Evolutionary conservation across 2,329 filamentous ascomycete genomes (phyloP).

Genomic region (Corniculantispora saksenae): DNA sequence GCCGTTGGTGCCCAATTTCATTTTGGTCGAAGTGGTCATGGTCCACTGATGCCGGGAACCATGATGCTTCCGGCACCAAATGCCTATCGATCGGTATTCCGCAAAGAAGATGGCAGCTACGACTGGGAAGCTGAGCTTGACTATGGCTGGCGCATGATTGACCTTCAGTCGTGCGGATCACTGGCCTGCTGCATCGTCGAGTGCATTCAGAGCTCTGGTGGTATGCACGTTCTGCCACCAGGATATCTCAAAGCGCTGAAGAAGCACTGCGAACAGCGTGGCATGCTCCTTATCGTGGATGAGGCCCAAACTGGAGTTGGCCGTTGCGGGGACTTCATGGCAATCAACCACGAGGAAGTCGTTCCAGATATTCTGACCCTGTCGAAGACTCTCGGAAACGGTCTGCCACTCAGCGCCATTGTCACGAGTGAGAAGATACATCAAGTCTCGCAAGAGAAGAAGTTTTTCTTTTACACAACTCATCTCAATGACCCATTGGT

Average conservation of each 20-base stretch:
- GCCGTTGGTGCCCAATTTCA: constrained; percentile 57
- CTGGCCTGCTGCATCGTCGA: constrained; percentile 66
- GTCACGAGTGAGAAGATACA: constrained; percentile 57
- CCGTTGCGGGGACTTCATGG: constrained; percentile 59
- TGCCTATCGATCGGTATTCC: constrained; percentile 61
- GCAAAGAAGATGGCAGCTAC: constrained; percentile 57
- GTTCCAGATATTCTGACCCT: constrained; percentile 61
- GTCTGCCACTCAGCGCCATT: constrained; percentile 59
- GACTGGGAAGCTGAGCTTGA: constrained; percentile 64
- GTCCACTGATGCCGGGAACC: constrained; percentile 55
- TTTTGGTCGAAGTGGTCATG: constrained; percentile 51
- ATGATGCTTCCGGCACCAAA: constrained; percentile 61
- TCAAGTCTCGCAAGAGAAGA: constrained; percentile 45
- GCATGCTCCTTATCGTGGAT: constrained; percentile 63
- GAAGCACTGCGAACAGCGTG: constrained; percentile 53
- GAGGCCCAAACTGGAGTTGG: constrained; percentile 64
- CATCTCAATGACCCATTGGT: constrained; percentile 64
- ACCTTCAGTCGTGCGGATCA: constrained; percentile 59
- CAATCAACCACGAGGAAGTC: constrained; percentile 54
- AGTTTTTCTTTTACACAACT: constrained; percentile 61
- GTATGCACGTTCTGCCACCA: constrained; percentile 59
- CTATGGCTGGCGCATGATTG: constrained; percentile 61
- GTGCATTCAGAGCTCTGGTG: constrained; percentile 59
- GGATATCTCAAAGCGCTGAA: constrained; percentile 61
- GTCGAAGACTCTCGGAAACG: constrained; percentile 62